Conservation (phyloP, 192 early-diverging fungal genomes). For the Lunasporangiospora selenospora region DNA sequence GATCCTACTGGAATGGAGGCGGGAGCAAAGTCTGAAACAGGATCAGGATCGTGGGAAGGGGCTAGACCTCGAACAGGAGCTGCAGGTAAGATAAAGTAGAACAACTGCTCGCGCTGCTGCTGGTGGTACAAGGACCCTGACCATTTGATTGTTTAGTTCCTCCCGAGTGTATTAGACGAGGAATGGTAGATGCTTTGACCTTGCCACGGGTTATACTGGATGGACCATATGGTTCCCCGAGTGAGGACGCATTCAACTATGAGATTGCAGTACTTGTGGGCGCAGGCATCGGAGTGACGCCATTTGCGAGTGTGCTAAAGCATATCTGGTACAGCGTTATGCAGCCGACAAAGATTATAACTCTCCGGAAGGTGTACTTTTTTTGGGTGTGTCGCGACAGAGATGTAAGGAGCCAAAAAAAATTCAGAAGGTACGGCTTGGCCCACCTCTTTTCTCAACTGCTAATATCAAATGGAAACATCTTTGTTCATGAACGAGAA, state of each 20-base stretch:
- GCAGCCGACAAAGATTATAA: slow-evolving; percentile 36
- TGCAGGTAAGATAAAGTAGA: slow-evolving; percentile 1
- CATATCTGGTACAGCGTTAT: slow-evolving; percentile 64
- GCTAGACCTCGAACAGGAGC: neutral
- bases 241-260: slow-evolving; percentile 86
- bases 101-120: no score
- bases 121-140: no score
- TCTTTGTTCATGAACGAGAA: slow-evolving; percentile 6
- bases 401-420: slow-evolving; percentile 59
- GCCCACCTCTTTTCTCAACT: no score
- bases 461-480: slow-evolving; percentile 6
- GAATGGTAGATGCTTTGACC: slow-evolving; percentile 44
- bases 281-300: slow-evolving; percentile 86
- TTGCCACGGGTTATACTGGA: slow-evolving; percentile 79
- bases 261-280: slow-evolving; percentile 80
- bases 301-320: slow-evolving; percentile 84
- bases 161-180: neutral
- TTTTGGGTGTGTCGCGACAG: slow-evolving; percentile 87
- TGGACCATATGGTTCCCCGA: slow-evolving; percentile 80
- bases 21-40: neutral
- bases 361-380: slow-evolving; percentile 85
- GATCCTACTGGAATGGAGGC: neutral
- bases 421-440: no score
- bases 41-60: neutral
- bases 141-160: no score